Evolutionary conservation across 2,329 filamentous ascomycete species (phyloP), one percentile per base, ranked within the genome.

Genomic region (Arachnomyces sp.): DNA sequence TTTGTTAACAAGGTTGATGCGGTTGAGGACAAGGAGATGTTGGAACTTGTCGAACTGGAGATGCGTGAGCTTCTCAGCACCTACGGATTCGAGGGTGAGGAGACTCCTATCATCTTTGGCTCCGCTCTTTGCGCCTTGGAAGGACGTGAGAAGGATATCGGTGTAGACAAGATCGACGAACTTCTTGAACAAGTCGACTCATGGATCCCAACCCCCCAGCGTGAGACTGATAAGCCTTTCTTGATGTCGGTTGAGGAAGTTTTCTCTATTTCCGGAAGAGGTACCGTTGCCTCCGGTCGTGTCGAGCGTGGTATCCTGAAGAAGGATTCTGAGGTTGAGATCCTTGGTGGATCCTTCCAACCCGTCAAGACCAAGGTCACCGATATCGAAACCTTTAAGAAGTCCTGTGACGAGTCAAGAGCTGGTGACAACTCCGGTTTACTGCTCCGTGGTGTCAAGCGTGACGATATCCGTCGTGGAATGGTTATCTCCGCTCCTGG

Each of bases 1-100:
- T 98, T 98, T 66, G 92, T 98, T 69, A 98, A 98, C 85, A 98
- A 98, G 79, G 78, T 96, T 63, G 92, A 98, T 67, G 86, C 88
- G 52, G 80, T 98, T 48, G 90, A 96, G 55, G 92, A 98, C 74
- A 85, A 86, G 48, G 92, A 98, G 72, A 98, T 98, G 92, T 79
- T 98, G 80, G 92, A 98, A 74, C 86, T 98, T 44, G 92, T 98
- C 64, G 92, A 98, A 79, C 94, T 98, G 84, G 92, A 98, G 75
- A 98, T 98, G 92, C 87, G 92, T 61, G 92, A 98, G 73, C 82
- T 98, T 41, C 83, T 98, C 45, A 79, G 62, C 59, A 83, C 81
- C 55, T 98, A 98, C 69, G 89, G 88, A 47, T 98, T 98, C 66
- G 92, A 98, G 71, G 92, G 92, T 55, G 93, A 98, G 59, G 86